phyloP scores from a whole-genome alignment of 108 stramenopile genomes.

The Cyclotella baltica region DNA sequence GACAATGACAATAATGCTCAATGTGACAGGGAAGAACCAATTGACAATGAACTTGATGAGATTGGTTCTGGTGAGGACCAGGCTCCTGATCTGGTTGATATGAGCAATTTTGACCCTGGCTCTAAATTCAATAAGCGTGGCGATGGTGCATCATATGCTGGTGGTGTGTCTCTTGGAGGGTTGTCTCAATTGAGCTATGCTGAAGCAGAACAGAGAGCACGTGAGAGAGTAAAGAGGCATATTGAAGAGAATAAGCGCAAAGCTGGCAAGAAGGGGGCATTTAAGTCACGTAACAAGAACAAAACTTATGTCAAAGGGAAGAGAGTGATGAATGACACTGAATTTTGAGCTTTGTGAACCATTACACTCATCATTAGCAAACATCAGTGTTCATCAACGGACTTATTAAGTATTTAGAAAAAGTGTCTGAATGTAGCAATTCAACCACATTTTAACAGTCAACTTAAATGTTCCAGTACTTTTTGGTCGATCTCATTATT shows the following conservation, averaged over 20 bases:
- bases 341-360: conserved; percentile 19
- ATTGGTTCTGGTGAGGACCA: conserved; percentile 30
- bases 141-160: conserved; percentile 33
- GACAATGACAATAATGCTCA: conserved; percentile 4
- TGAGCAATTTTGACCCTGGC: conserved; percentile 37
- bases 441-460: too few species aligned
- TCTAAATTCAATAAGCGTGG: conserved; percentile 12
- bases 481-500: too few species aligned
- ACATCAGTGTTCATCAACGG: too few species aligned
- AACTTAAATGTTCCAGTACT: too few species aligned
- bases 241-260: conserved; percentile 75
- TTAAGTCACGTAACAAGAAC: conserved; percentile 82
- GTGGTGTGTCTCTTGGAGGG: conserved; percentile 47
- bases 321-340: conserved; percentile 70
- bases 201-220: conserved; percentile 70
- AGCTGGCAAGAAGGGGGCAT: conserved; percentile 70
- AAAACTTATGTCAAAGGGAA: conserved; percentile 88
- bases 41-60: conserved; percentile 13
- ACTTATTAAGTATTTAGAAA: too few species aligned
- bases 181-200: conserved; percentile 56
- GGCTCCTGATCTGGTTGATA: conserved; percentile 44
- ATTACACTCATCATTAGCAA: too few species aligned
- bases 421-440: too few species aligned
- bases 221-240: conserved; percentile 74
- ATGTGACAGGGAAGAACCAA: conserved; percentile 21